phyloP scores from a whole-genome alignment of 345 rosid genomes.

The Cochlearia excelsa region DNA sequence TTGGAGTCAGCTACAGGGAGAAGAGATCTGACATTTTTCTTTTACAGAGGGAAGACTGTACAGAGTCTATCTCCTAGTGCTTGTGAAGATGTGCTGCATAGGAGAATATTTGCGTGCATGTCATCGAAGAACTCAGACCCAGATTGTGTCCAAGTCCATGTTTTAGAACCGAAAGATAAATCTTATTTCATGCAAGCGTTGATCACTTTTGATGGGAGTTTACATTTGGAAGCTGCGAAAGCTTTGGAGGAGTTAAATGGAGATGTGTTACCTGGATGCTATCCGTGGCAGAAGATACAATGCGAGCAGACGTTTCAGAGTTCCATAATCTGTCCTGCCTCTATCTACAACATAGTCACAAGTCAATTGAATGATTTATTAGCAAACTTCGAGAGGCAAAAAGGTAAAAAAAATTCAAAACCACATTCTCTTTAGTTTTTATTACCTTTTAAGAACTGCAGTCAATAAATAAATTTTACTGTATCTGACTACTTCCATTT shows the following conservation, averaged over 20 bases:
- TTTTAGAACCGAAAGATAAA: slow-evolving; percentile 51
- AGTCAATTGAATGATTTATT: slow-evolving; percentile 51
- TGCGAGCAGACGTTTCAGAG: slow-evolving; percentile 77
- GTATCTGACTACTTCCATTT: background rate
- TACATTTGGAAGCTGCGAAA: slow-evolving; percentile 92
- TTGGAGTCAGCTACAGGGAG: slow-evolving; percentile 47
- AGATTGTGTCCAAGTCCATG: slow-evolving; percentile 53
- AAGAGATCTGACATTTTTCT: slow-evolving; percentile 52
- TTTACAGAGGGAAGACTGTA: slow-evolving; percentile 52
- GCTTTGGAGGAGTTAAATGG: slow-evolving; percentile 84
- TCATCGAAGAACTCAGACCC: slow-evolving; percentile 50
- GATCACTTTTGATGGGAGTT: slow-evolving; percentile 72
- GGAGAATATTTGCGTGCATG: slow-evolving; percentile 58
- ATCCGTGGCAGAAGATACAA: slow-evolving; percentile 76
- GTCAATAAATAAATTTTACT: background rate
- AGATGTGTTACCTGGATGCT: slow-evolving; percentile 58
- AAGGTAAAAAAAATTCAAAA: slow-evolving; percentile 42
- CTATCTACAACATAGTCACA: slow-evolving; percentile 57
- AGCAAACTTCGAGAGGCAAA: slow-evolving; percentile 37
- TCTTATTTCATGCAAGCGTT: slow-evolving; percentile 49
- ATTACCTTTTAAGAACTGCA: slow-evolving; percentile 4
- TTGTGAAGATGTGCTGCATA: slow-evolving; percentile 54
- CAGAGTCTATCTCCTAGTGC: slow-evolving; percentile 44
- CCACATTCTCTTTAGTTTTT: slow-evolving; percentile 6
- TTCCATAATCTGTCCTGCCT: slow-evolving; percentile 61